Conservation (phyloP, 1,139 yeast species). For the Saccharomyces hybrid region DNA sequence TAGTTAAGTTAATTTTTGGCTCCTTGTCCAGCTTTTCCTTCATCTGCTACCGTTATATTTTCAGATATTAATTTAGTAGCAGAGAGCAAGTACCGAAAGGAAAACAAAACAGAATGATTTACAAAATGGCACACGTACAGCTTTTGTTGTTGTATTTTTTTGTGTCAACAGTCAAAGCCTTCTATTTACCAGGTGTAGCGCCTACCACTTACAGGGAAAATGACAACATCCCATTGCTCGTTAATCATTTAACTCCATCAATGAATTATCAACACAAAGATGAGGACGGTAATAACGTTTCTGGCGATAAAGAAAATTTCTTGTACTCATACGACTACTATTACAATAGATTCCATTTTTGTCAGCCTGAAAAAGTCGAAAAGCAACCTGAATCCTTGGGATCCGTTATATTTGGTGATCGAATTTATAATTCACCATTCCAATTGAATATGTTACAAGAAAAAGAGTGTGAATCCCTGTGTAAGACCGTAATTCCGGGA, state of each 20-base stretch:
- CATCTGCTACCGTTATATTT: neutral
- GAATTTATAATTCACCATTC: constrained; percentile 90
- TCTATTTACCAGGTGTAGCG: constrained; percentile 91
- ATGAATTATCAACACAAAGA: constrained; percentile 38
- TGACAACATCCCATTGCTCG: constrained; percentile 68
- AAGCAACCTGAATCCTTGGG: constrained; percentile 89
- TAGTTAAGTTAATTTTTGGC: neutral
- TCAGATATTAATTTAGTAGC: neutral
- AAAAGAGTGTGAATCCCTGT: constrained; percentile 56
- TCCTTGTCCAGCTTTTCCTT: neutral
- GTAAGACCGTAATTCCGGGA: constrained; percentile 51
- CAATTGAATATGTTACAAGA: constrained; percentile 70
- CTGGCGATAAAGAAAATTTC: constrained; percentile 39
- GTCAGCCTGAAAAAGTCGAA: constrained; percentile 54
- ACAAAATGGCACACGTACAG: neutral
- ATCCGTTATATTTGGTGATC: constrained; percentile 87
- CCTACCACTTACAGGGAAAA: constrained; percentile 78
- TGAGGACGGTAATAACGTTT: constrained; percentile 35
- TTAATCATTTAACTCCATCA: constrained; percentile 85
- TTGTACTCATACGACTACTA: constrained; percentile 81
- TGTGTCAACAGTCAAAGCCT: constrained; percentile 37
- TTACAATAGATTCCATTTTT: constrained; percentile 75
- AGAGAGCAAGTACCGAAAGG: neutral
- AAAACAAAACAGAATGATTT: neutral
- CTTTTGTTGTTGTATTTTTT: neutral